These are phyloP conservation scores for Aspergillus tubingensis DNA, from an alignment of 2,329 filamentous ascomycete genomes.

Conservation along the genomic window DNA sequence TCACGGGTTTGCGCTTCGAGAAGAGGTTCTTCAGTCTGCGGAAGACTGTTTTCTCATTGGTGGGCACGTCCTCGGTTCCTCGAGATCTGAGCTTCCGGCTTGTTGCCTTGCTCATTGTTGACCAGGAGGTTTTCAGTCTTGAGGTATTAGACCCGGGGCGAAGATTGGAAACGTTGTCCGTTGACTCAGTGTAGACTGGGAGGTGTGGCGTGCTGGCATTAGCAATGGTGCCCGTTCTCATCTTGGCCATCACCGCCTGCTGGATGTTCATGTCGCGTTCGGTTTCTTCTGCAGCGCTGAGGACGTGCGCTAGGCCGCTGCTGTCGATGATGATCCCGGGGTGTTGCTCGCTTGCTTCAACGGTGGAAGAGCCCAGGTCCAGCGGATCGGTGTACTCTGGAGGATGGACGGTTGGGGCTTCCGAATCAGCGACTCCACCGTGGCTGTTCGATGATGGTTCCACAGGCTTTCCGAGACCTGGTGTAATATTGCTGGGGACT, in stretches of 20 bases:
- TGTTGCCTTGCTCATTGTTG: constrained; percentile 1
- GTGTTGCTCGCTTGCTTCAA: neutral
- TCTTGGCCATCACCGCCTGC: constrained; percentile 29
- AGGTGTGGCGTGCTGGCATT: neutral
- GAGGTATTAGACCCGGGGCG: constrained; percentile 5
- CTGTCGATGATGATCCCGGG: constrained; percentile 27
- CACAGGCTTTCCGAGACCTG: constrained; percentile 13
- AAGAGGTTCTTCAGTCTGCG: constrained; percentile 10
- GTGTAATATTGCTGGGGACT: constrained; percentile 4
- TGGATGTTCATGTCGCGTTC: constrained; percentile 24
- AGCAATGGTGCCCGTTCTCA: constrained; percentile 20
- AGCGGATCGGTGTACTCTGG: neutral
- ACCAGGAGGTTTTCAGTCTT: constrained; percentile 11
- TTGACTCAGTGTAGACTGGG: neutral
- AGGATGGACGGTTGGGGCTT: neutral
- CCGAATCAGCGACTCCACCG: neutral
- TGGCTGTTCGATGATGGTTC: constrained; percentile 2
- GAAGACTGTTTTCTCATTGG: neutral
- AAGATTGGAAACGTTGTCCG: neutral
- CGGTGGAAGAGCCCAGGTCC: neutral
- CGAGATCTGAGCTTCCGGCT: neutral
- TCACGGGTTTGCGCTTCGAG: constrained; percentile 1
- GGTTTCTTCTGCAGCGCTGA: constrained; percentile 23
- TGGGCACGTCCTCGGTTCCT: neutral
- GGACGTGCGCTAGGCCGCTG: constrained; percentile 21